A percentile compares a stretch with the other conserved stretches of the same genome.
phyloP scores from a whole-genome alignment of 768 basidiomycete species.

The Agrocybe praecox region DNA sequence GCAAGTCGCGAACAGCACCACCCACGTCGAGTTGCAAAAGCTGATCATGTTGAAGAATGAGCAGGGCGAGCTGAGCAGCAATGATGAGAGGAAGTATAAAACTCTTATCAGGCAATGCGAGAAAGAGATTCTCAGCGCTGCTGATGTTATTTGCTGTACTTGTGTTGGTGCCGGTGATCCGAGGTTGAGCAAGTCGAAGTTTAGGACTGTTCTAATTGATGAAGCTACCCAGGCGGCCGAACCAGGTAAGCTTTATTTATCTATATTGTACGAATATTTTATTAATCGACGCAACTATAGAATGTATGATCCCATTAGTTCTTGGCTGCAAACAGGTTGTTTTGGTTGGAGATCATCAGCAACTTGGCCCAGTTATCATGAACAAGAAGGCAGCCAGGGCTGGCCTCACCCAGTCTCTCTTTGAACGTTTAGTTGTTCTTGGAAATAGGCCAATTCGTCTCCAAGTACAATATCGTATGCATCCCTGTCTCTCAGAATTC shows the following conservation, averaged over 20 bases:
- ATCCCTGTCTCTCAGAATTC: conserved; percentile 98
- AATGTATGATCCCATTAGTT: conserved; percentile 99
- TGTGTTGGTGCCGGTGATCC: conserved; percentile 99
- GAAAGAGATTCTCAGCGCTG: conserved; percentile 93
- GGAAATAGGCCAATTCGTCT: conserved; percentile 96
- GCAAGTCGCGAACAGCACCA: conserved; percentile 96
- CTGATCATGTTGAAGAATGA: conserved; percentile 97
- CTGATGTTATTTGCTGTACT: conserved; percentile 98
- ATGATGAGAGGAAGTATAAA: conserved; percentile 98
- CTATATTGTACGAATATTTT: background rate
- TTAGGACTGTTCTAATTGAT: conserved; percentile 97
- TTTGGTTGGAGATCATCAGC: conserved; percentile 95
- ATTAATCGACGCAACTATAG: conserved; percentile 41
- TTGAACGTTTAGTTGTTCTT: conserved; percentile 94
- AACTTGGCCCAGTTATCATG: conserved; percentile 99
- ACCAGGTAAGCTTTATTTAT: conserved; percentile 61
- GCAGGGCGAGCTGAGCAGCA: conserved; percentile 94
- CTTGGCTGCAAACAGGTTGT: conserved; percentile 99
- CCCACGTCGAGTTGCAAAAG: conserved; percentile 97
- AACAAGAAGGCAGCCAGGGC: conserved; percentile 99
- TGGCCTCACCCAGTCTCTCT: conserved; percentile 96
- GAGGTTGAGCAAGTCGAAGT: conserved; percentile 94
- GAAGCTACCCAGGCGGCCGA: conserved; percentile 99
- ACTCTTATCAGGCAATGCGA: conserved; percentile 93
- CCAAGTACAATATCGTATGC: conserved; percentile 99